phyloP scores from a whole-genome alignment of 2,329 filamentous ascomycete species.

The Ascochyta koolunga region DNA sequence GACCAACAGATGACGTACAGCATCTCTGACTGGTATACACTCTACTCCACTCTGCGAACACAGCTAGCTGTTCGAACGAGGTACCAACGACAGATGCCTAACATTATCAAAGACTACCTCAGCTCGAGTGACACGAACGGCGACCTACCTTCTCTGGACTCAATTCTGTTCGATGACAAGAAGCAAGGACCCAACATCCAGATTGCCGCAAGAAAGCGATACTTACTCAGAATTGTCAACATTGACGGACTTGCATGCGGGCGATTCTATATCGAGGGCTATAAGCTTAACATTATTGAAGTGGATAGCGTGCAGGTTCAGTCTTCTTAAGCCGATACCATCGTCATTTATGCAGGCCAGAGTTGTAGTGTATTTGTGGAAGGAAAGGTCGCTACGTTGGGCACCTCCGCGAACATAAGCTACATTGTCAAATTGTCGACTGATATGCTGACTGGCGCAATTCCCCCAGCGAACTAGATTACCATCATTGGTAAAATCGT shows the following conservation, averaged over 20 bases:
- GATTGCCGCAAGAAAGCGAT: conserved; percentile 59
- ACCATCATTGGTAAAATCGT: conserved; percentile 24
- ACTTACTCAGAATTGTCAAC: conserved; percentile 71
- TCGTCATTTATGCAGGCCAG: conserved; percentile 13
- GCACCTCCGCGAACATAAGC: conserved; percentile 58
- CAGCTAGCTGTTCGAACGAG: not conserved
- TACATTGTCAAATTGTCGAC: conserved; percentile 60
- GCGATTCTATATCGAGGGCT: conserved; percentile 52
- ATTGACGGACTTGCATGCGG: conserved; percentile 49
- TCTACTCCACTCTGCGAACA: not conserved
- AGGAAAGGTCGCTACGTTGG: conserved; percentile 20
- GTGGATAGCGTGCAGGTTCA: conserved; percentile 30
- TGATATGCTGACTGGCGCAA: conserved; percentile 53
- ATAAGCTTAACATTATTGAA: conserved; percentile 48
- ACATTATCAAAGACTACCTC: conserved; percentile 56
- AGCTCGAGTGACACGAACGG: conserved; percentile 55
- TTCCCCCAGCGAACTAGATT: conserved; percentile 22
- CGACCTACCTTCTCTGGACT: conserved; percentile 69
- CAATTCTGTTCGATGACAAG: conserved; percentile 74
- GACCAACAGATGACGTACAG: conserved; percentile 66
- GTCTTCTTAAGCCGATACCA: conserved; percentile 8
- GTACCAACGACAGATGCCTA: conserved; percentile 66
- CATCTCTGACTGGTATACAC: conserved; percentile 70
- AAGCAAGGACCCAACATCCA: conserved; percentile 55
- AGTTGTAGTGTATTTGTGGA: conserved; percentile 32